phyloP scores from a whole-genome alignment of 2,329 filamentous ascomycete genomes.

The Aspergillus viridinutans region DNA sequence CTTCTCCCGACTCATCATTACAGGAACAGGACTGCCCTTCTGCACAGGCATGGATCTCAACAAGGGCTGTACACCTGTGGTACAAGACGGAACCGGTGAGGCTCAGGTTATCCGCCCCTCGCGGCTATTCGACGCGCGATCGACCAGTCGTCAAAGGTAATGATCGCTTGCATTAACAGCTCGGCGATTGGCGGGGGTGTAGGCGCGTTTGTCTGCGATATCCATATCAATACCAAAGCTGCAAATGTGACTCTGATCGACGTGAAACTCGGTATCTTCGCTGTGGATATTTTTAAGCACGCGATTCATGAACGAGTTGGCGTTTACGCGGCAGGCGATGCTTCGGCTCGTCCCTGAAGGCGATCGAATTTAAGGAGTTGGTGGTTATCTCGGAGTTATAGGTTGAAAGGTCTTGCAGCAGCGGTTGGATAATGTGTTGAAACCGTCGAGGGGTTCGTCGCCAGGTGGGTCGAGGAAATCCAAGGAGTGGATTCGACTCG shows the following conservation, averaged over 20 bases:
- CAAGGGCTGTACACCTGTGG: conserved; percentile 19
- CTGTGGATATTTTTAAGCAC: conserved; percentile 40
- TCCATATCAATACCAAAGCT: conserved; percentile 22
- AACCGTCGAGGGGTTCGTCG: background rate
- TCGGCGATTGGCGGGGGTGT: conserved; percentile 44
- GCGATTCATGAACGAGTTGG: conserved; percentile 38
- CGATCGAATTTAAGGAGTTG: conserved; percentile 21
- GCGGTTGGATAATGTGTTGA: background rate
- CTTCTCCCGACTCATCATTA: conserved; percentile 36
- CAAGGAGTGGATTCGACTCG: conserved; percentile 30
- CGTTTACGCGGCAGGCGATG: conserved; percentile 38
- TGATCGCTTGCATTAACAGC: conserved; percentile 41
- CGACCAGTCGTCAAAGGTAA: conserved; percentile 39
- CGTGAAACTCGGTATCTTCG: conserved; percentile 37
- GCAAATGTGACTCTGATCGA: conserved; percentile 36
- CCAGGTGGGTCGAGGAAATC: conserved; percentile 17
- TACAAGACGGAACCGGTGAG: background rate
- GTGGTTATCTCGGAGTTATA: conserved; percentile 23
- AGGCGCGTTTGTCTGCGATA: conserved; percentile 43
- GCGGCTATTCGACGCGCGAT: conserved; percentile 36
- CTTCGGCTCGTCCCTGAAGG: conserved; percentile 31
- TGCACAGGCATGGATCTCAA: conserved; percentile 42
- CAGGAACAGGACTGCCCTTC: conserved; percentile 36
- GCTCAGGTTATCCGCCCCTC: conserved; percentile 20
- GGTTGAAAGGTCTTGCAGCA: background rate